Evolutionary conservation across 2,329 filamentous ascomycete species (phyloP).

Genomic region (Aspergillus japonicus): DNA sequence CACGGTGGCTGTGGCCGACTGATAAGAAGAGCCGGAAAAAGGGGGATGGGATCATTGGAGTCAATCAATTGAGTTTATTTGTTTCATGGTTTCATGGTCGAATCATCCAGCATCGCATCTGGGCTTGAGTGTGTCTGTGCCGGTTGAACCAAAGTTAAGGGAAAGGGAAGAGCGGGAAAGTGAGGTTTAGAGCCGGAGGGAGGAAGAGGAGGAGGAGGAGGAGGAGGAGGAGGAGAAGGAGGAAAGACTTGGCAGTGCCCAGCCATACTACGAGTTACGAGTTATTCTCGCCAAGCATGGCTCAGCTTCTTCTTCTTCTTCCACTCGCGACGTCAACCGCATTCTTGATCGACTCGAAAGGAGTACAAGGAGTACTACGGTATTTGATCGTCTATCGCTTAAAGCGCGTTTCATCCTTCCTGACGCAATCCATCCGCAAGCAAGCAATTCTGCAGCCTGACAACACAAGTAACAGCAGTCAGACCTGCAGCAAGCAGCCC

Average conservation of each 20-base stretch:
- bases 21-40: constrained; percentile 3
- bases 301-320: background rate
- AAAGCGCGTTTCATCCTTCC: background rate
- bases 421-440: background rate
- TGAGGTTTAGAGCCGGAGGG: background rate
- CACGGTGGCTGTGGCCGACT: constrained; percentile 22
- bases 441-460: background rate
- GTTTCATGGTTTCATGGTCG: background rate
- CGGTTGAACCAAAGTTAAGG: background rate
- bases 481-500: background rate
- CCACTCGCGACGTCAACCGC: background rate
- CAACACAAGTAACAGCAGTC: background rate
- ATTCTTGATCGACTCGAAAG: too few species aligned
- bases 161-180: background rate
- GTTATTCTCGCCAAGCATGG: constrained; percentile 4
- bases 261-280: background rate
- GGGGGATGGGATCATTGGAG: background rate
- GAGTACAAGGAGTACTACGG: too few species aligned
- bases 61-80: background rate
- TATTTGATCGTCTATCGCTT: background rate
- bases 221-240: background rate
- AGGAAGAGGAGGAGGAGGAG: background rate
- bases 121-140: background rate
- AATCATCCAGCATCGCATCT: background rate
- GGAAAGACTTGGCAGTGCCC: background rate